Conservation (phyloP, 331 rosid species). For the Cydonia oblonga region DNA sequence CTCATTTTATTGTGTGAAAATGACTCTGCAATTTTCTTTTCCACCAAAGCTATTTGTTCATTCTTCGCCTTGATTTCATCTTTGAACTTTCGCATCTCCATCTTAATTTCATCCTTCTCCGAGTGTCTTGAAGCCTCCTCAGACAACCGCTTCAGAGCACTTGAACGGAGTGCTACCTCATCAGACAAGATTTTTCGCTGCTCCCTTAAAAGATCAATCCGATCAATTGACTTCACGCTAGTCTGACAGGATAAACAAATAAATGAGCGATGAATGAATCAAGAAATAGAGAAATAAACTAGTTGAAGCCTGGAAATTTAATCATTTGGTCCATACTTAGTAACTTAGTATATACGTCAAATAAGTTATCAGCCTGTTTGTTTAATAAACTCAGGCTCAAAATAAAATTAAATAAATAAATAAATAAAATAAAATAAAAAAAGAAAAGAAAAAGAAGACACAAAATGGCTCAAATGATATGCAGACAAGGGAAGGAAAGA, state of each 20-base stretch:
- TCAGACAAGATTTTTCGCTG: slow-evolving; percentile 84
- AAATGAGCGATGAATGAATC: slow-evolving; percentile 5
- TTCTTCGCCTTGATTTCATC: slow-evolving; percentile 70
- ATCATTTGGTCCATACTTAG: neutral
- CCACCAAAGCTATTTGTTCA: slow-evolving; percentile 73
- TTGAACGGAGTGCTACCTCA: slow-evolving; percentile 88
- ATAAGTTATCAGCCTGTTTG: neutral
- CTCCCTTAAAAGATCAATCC: slow-evolving; percentile 81
- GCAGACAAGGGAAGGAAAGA: neutral
- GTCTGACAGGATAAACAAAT: slow-evolving; percentile 33
- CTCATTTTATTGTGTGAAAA: slow-evolving; percentile 41
- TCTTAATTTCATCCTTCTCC: slow-evolving; percentile 60
- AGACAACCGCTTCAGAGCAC: slow-evolving; percentile 80
- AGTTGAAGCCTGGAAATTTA: neutral
- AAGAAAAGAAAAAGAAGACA: neutral
- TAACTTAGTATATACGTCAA: neutral
- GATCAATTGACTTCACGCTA: slow-evolving; percentile 68
- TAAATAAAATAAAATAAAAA: too few species aligned
- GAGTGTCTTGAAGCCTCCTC: slow-evolving; percentile 70
- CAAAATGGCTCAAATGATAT: neutral
- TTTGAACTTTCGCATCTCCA: slow-evolving; percentile 54
- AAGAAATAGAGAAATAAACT: neutral
- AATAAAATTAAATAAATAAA: too few species aligned
- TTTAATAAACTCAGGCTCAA: neutral
- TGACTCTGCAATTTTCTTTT: slow-evolving; percentile 57